Base-by-base conservation (phyloP, 2,329 filamentous ascomycete species). In the Trematosphaeria pertusa region DNA sequence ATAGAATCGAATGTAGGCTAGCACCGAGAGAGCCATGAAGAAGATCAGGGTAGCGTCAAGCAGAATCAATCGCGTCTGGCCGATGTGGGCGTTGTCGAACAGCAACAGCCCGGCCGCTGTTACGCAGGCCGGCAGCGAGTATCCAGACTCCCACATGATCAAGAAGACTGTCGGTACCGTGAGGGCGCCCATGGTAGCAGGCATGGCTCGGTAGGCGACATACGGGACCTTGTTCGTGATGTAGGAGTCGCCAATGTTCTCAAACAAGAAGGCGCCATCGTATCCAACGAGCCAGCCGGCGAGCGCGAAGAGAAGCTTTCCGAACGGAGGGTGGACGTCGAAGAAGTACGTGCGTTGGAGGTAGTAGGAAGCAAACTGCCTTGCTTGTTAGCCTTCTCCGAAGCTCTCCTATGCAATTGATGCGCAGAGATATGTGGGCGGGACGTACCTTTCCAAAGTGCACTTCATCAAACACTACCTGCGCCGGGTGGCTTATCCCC, bases 131-230 rank as follows among this genome's bases (percentile, higher is more conserved):
- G 94, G 94, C 32, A 99, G 80, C 56, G 91, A 96, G 76, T 99
- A 99, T 54, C 92, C 94, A 38, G 94, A 97, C 76, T 99, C 94
- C 94, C 94, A 99, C 94, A 99, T 99, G 74, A 96, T 99, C 70
- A 96, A 77, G 74, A 96, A 99, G 46, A 90, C 87, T 37, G 93
- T 88, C n/a, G 92, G 88, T 40, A 99, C 91, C 9, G 94, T 99
- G 59, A 99, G 78, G 46, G 94, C 88, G 58, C 94, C 94, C 61
- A 97, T 85, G 38, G 94, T 84, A 49, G 94, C 94, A 32, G 94
- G 94, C 79, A 99, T 84, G 35, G 92, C 88, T 62, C 94, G 89
- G 78, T 95, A 96, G 52, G 94, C 92, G 54, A 99, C 89, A 73
- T 99, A 99, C 28, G 94, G 94, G 32, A 99, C 92, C 71, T 95